Evolutionary conservation across 306 rosid genomes (phyloP).

Genomic region (Phaseolus lunatus): DNA sequence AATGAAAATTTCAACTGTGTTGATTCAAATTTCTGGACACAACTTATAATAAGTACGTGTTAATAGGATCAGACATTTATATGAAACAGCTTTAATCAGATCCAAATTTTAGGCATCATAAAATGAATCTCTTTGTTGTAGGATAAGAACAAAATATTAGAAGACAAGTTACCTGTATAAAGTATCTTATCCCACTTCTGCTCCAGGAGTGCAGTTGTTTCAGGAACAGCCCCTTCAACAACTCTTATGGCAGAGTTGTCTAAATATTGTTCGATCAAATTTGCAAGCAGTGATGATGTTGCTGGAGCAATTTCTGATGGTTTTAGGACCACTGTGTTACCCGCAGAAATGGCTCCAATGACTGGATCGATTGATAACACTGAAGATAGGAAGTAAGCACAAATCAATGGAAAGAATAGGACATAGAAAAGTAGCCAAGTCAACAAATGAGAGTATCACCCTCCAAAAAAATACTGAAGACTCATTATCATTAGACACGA

Average conservation of each 20-base stretch:
- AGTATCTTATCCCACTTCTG: conserved; percentile 93
- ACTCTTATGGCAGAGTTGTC: conserved; percentile 76
- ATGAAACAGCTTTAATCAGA: conserved; percentile 8
- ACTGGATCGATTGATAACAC: conserved; percentile 86
- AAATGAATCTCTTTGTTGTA: background rate
- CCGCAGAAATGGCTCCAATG: conserved; percentile 85
- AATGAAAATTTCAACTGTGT: conserved; percentile 12
- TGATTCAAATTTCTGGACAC: conserved; percentile 24
- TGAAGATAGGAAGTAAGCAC: conserved; percentile 44
- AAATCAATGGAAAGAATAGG: conserved; percentile 33
- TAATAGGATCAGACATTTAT: conserved; percentile 11
- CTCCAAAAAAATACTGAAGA: background rate
- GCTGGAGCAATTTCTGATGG: conserved; percentile 88
- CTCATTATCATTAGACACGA: conserved; percentile 3
- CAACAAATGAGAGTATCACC: background rate
- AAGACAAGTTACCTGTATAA: conserved; percentile 65
- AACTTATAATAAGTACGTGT: background rate
- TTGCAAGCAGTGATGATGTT: conserved; percentile 64
- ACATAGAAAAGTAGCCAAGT: conserved; percentile 11
- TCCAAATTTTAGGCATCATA: background rate
- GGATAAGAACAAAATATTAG: conserved; percentile 6
- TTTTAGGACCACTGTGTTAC: conserved; percentile 78
- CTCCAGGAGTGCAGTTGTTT: conserved; percentile 79
- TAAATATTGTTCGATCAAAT: conserved; percentile 57
- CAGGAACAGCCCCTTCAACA: conserved; percentile 79